Percentiles rank a stretch among this genome's conserved stretches.
These are phyloP conservation scores for Penicillium fuscoglaucum DNA, from an alignment of 2,329 filamentous ascomycete genomes.

Conservation along the genomic window DNA sequence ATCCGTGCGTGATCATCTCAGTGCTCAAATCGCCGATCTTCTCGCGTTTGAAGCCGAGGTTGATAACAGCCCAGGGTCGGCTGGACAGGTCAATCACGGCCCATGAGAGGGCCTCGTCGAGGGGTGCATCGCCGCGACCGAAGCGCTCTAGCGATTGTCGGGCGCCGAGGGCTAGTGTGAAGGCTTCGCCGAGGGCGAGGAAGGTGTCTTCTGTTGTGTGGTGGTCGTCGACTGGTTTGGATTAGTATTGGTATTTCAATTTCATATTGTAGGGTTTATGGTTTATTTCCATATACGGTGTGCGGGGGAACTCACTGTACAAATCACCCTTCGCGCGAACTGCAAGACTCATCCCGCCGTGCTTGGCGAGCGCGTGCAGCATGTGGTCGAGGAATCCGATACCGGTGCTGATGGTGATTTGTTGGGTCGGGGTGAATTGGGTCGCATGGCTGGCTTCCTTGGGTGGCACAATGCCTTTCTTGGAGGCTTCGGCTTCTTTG, in stretches of 20 bases:
- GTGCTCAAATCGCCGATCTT: constrained; percentile 90
- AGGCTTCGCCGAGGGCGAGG: constrained; percentile 83
- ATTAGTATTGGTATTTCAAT: not conserved
- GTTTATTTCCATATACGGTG: not conserved
- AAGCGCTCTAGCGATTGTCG: constrained; percentile 84
- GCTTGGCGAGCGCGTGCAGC: constrained; percentile 94
- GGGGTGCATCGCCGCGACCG: constrained; percentile 85
- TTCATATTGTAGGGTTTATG: not conserved
- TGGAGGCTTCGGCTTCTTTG: constrained; percentile 49
- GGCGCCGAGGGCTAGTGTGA: constrained; percentile 74
- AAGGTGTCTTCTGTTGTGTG: constrained; percentile 96
- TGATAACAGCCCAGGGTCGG: constrained; percentile 79
- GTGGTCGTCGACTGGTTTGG: constrained; percentile 81
- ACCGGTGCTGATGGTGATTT: constrained; percentile 84
- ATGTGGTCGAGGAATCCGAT: constrained; percentile 99
- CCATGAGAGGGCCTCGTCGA: constrained; percentile 91
- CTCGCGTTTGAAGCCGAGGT: constrained; percentile 83
- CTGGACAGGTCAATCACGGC: constrained; percentile 95
- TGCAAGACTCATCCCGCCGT: constrained; percentile 88
- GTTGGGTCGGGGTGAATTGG: constrained; percentile 80
- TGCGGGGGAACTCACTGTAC: constrained; percentile 64
- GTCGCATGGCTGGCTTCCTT: constrained; percentile 69
- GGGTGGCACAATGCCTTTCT: constrained; percentile 44
- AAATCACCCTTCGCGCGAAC: constrained; percentile 84
- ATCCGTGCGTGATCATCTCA: constrained; percentile 96